phyloP scores from a whole-genome alignment of 2,329 filamentous ascomycete genomes.

The Pezicula neosporulosa region DNA sequence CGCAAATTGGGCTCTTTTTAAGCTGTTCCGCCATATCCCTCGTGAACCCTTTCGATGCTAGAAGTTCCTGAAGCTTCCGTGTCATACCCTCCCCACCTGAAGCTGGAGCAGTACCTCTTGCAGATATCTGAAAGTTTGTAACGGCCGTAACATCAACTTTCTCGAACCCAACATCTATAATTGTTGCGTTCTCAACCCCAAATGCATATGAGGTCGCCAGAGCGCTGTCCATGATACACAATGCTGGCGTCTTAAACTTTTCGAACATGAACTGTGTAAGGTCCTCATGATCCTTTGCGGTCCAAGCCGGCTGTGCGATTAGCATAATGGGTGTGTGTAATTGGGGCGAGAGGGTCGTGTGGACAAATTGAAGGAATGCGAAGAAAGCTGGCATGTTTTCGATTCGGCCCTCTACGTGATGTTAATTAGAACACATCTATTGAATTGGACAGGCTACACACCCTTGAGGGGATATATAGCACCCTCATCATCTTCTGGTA shows the following conservation, averaged over 20 bases:
- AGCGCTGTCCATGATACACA: slow-evolving; percentile 86
- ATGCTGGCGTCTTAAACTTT: slow-evolving; percentile 90
- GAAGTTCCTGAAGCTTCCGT: slow-evolving; percentile 62
- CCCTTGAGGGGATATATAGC: slow-evolving; percentile 81
- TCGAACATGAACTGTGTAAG: slow-evolving; percentile 96
- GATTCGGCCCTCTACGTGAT: slow-evolving; percentile 65
- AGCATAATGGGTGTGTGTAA: slow-evolving; percentile 94
- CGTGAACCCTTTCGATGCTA: slow-evolving; percentile 57
- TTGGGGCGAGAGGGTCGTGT: slow-evolving; percentile 82
- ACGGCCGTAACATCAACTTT: slow-evolving; percentile 94
- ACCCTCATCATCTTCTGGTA: slow-evolving; percentile 81
- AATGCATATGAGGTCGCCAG: slow-evolving; percentile 84
- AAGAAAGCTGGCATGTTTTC: slow-evolving; percentile 91
- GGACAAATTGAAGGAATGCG: slow-evolving; percentile 87
- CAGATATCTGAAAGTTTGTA: slow-evolving; percentile 72
- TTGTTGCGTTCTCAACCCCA: slow-evolving; percentile 70
- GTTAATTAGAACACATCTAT: slow-evolving; percentile 4
- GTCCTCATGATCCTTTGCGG: slow-evolving; percentile 78
- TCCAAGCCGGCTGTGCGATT: slow-evolving; percentile 87
- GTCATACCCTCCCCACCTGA: slow-evolving; percentile 91
- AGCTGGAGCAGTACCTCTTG: slow-evolving; percentile 54
- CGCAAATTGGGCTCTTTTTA: slow-evolving; percentile 64
- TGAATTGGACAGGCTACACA: slow-evolving; percentile 22
- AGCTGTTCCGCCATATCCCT: slow-evolving; percentile 68
- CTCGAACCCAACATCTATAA: slow-evolving; percentile 86